These are phyloP conservation scores for Daldinia eschscholtzii DNA, from an alignment of 2,329 filamentous ascomycete species.

Conservation along the genomic window DNA sequence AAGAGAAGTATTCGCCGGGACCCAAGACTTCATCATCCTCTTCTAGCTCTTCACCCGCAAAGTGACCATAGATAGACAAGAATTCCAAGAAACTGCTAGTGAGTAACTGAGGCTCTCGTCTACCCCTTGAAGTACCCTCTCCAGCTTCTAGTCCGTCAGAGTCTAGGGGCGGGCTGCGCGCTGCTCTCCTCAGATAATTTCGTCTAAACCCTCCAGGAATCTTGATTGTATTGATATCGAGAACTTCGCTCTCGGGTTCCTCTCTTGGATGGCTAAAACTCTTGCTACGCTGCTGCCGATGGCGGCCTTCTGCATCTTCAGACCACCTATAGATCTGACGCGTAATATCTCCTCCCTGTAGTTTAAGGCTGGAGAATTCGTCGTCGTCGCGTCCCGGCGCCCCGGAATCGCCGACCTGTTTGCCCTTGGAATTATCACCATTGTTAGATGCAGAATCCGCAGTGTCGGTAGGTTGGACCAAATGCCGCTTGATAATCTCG, in stretches of 20 bases:
- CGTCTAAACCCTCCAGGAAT: slow-evolving; percentile 93
- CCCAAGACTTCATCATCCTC: slow-evolving; percentile 92
- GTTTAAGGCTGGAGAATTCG: slow-evolving; percentile 91
- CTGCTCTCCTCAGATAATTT: slow-evolving; percentile 85
- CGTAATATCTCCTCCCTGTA: slow-evolving; percentile 96
- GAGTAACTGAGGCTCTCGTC: slow-evolving; percentile 72
- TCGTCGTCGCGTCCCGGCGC: slow-evolving; percentile 70
- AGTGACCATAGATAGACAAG: slow-evolving; percentile 93
- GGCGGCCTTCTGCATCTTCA: slow-evolving; percentile 82
- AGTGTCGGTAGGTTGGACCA: slow-evolving; percentile 76
- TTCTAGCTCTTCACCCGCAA: slow-evolving; percentile 95
- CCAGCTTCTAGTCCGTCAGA: slow-evolving; percentile 57
- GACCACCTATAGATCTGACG: slow-evolving; percentile 97
- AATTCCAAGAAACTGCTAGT: slow-evolving; percentile 98
- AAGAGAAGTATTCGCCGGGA: slow-evolving; percentile 92
- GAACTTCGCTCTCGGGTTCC: slow-evolving; percentile 80
- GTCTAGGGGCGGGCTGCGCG: slow-evolving; percentile 68
- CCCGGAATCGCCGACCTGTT: slow-evolving; percentile 58
- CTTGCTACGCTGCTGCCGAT: slow-evolving; percentile 80
- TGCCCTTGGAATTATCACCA: slow-evolving; percentile 64
- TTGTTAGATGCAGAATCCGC: slow-evolving; percentile 55
- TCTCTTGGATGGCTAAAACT: slow-evolving; percentile 86
- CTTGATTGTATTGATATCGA: slow-evolving; percentile 91
- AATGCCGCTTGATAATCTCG: slow-evolving; percentile 89
- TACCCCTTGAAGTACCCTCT: slow-evolving; percentile 54